Percentiles rank a stretch among this genome's conserved stretches.
Evolutionary conservation across 495 filamentous ascomycete species (phyloP).

Genomic region (Xylaria grammica): DNA sequence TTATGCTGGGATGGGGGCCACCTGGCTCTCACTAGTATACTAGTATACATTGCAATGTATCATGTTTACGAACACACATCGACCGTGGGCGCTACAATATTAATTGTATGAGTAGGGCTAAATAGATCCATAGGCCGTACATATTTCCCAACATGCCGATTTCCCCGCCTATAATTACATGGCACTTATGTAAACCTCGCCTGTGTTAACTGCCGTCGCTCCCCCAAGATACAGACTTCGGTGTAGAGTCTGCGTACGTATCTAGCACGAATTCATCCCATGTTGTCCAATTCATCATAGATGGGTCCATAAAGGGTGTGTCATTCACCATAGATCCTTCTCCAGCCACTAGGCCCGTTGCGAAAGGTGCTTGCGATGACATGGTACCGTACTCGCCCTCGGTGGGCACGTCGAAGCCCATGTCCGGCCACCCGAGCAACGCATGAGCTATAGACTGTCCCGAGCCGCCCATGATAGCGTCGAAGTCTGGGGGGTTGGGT

Average conservation of each 20-base stretch:
- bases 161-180: constrained; percentile 7
- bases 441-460: constrained; percentile 19
- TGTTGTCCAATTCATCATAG: constrained; percentile 35
- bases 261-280: constrained; percentile 44
- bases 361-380: not conserved
- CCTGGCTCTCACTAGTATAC: not conserved
- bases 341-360: not conserved
- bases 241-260: constrained; percentile 25
- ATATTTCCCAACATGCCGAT: not conserved
- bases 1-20: not conserved
- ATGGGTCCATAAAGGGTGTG: not conserved
- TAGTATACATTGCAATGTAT: not conserved
- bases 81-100: not conserved
- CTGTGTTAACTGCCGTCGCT: constrained; percentile 27
- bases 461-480: not conserved
- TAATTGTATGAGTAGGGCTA: constrained; percentile 25
- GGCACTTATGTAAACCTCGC: constrained; percentile 20
- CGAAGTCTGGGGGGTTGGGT: not conserved
- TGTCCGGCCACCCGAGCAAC: constrained; percentile 30
- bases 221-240: constrained; percentile 27
- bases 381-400: not conserved
- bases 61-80: not conserved
- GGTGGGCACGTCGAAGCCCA: constrained; percentile 28
- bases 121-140: constrained; percentile 25
- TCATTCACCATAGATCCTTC: not conserved